These are phyloP conservation scores for Oryza punctata DNA, from an alignment of 176 grass and related monocot genomes.

Conservation along the genomic window DNA sequence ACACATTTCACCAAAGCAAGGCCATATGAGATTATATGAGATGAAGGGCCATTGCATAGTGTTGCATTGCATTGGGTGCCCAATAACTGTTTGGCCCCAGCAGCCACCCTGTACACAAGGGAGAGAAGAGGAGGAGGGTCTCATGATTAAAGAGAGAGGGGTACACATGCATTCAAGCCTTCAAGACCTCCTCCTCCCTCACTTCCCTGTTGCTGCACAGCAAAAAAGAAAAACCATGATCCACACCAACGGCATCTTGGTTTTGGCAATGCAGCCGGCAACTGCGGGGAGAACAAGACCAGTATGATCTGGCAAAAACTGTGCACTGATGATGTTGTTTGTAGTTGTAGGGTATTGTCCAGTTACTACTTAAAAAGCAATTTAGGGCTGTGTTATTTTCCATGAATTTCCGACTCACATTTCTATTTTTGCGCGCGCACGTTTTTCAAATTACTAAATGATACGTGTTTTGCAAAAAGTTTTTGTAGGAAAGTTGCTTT, in stretches of 20 bases:
- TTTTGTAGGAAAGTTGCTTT: too few relatives aligned
- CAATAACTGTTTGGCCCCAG: conserved; percentile 46
- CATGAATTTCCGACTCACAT: too few relatives aligned
- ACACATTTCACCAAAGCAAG: conserved; percentile 9
- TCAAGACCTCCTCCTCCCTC: background rate
- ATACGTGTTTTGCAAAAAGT: too few relatives aligned
- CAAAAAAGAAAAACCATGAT: background rate
- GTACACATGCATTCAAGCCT: conserved; percentile 39
- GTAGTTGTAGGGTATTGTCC: background rate
- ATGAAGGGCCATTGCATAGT: conserved; percentile 5
- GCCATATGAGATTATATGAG: background rate
- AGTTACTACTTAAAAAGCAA: background rate
- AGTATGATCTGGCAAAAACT: conserved; percentile 25
- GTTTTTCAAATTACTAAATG: too few relatives aligned
- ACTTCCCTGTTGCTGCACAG: conserved; percentile 36
- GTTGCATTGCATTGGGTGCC: conserved; percentile 3
- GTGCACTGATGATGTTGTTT: conserved; percentile 20
- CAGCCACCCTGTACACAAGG: conserved; percentile 37
- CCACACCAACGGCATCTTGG: conserved; percentile 13
- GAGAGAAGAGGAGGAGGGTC: background rate
- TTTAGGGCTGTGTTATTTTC: too few relatives aligned
- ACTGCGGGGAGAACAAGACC: background rate
- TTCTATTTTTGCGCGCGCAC: too few relatives aligned
- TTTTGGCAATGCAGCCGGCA: background rate
- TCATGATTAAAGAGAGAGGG: conserved; percentile 28